phyloP scores from a whole-genome alignment of 257 asterid genomes.

The Plantago ovata region DNA sequence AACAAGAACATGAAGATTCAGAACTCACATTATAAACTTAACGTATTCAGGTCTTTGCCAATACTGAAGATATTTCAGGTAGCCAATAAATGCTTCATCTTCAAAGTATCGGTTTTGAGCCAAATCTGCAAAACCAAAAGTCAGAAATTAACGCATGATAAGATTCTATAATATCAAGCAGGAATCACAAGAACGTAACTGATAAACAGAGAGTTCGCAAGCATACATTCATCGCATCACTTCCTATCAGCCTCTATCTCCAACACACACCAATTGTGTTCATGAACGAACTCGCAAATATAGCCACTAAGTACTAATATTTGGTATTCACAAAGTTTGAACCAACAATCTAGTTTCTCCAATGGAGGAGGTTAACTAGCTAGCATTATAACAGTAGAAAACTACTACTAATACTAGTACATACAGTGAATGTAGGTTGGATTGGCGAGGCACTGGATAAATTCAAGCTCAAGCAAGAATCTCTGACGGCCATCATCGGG shows the following conservation, averaged over 20 bases:
- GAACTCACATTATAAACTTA: constrained; percentile 73
- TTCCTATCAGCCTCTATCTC: too few relatives aligned
- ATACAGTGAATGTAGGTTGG: constrained; percentile 86
- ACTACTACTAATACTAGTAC: not conserved
- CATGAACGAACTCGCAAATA: not conserved
- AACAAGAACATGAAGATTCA: not conserved
- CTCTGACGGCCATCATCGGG: constrained; percentile 97
- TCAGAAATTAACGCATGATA: constrained; percentile 22
- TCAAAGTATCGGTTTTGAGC: constrained; percentile 94
- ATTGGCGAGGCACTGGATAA: constrained; percentile 85
- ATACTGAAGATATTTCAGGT: constrained; percentile 86
- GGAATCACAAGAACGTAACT: not conserved
- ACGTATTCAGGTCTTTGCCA: constrained; percentile 92
- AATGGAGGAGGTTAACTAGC: too few relatives aligned
- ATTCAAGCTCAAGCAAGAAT: constrained; percentile 84
- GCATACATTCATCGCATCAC: too few relatives aligned
- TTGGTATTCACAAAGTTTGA: not conserved
- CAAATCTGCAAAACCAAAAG: constrained; percentile 51
- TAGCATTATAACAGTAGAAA: too few relatives aligned
- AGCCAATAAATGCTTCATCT: constrained; percentile 90
- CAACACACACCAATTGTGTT: not conserved
- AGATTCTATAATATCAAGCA: not conserved
- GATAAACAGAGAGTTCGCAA: not conserved
- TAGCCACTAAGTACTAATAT: not conserved
- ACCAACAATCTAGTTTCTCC: not conserved